Percentiles rank a stretch among this genome's conserved stretches.
phyloP scores from a whole-genome alignment of 805 yeast genomes.

The Ogataea paraovalis region DNA sequence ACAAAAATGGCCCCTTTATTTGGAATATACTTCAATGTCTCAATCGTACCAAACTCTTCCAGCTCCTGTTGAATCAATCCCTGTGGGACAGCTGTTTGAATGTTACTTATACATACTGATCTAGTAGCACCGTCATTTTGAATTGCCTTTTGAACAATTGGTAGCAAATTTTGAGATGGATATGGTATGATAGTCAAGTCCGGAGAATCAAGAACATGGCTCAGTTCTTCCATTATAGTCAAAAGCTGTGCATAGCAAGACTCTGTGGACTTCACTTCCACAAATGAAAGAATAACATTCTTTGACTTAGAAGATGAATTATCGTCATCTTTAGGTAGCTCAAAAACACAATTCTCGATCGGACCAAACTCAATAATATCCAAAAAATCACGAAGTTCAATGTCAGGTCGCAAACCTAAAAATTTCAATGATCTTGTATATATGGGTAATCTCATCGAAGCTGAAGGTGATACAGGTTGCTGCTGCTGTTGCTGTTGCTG shows the following conservation, averaged over 20 bases:
- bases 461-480: not conserved
- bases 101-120: slow-evolving; percentile 24
- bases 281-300: slow-evolving; percentile 24
- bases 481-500: not conserved
- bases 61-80: slow-evolving; percentile 30
- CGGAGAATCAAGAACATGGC: slow-evolving; percentile 35
- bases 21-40: slow-evolving; percentile 29
- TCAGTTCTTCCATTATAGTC: slow-evolving; percentile 14
- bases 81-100: slow-evolving; percentile 21
- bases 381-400: slow-evolving; percentile 26
- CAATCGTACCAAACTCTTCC: slow-evolving; percentile 39
- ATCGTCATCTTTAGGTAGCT: slow-evolving; percentile 18
- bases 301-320: not conserved
- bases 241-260: slow-evolving; percentile 18
- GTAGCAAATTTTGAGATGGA: slow-evolving; percentile 28
- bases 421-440: slow-evolving; percentile 22
- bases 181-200: slow-evolving; percentile 32
- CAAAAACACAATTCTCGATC: slow-evolving; percentile 52
- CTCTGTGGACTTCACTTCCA: slow-evolving; percentile 18
- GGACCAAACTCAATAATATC: slow-evolving; percentile 55
- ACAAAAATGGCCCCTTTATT: slow-evolving; percentile 26
- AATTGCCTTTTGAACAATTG: slow-evolving; percentile 24
- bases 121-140: slow-evolving; percentile 31
- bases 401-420: slow-evolving; percentile 15
- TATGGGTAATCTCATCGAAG: not conserved